These are phyloP conservation scores for Penicillium manginii DNA, from an alignment of 495 filamentous ascomycete species.

Conservation along the genomic window DNA sequence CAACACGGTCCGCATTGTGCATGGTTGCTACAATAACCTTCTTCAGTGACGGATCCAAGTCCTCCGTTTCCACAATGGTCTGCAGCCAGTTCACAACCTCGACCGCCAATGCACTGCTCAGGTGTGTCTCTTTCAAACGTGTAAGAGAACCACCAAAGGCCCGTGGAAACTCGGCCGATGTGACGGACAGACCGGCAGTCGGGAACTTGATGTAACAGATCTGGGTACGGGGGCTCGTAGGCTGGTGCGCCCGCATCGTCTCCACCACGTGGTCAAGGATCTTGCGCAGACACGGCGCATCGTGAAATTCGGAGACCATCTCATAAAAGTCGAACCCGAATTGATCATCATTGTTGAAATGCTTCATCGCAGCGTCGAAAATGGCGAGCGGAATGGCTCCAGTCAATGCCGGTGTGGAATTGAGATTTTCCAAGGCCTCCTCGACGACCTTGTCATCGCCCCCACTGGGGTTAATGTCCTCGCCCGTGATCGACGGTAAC, in stretches of 20 bases:
- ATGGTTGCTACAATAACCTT: slow-evolving; percentile 66
- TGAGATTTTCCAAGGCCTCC: slow-evolving; percentile 62
- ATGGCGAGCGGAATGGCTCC: slow-evolving; percentile 92
- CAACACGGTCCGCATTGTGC: slow-evolving; percentile 40
- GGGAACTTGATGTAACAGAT: slow-evolving; percentile 74
- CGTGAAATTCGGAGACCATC: slow-evolving; percentile 69
- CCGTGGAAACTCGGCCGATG: slow-evolving; percentile 71
- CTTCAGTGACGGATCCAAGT: slow-evolving; percentile 66
- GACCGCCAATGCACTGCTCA: slow-evolving; percentile 47
- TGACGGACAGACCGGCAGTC: slow-evolving; percentile 63
- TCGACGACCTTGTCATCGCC: slow-evolving; percentile 54
- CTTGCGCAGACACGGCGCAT: slow-evolving; percentile 63
- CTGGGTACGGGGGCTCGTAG: slow-evolving; percentile 60
- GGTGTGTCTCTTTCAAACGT: slow-evolving; percentile 52
- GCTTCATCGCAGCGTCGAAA: slow-evolving; percentile 83
- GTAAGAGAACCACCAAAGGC: slow-evolving; percentile 67
- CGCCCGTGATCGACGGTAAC: slow-evolving; percentile 64
- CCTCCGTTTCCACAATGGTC: slow-evolving; percentile 54
- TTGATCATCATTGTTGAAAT: slow-evolving; percentile 62
- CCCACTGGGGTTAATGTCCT: slow-evolving; percentile 66
- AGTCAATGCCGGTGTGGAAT: slow-evolving; percentile 77
- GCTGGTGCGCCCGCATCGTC: slow-evolving; percentile 59
- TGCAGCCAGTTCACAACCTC: slow-evolving; percentile 65
- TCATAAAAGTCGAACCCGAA: slow-evolving; percentile 79
- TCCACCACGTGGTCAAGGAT: slow-evolving; percentile 79